Evolutionary conservation across 139 green algal species (phyloP), one percentile per base, ranked within the genome.

Genomic region (Zygnema circumcarinatum): DNA sequence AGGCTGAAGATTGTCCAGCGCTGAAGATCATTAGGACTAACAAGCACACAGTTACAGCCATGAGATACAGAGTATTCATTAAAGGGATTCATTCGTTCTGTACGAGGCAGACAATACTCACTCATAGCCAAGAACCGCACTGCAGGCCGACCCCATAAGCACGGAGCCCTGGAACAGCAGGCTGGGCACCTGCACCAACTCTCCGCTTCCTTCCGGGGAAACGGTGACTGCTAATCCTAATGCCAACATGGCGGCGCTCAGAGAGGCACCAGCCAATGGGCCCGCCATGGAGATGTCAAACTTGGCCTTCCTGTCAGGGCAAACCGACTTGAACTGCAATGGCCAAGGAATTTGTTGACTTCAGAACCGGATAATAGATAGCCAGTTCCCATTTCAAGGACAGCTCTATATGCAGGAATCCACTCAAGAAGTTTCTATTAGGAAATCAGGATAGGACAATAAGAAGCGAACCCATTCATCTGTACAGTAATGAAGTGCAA

Each of bases 251-350:
- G 76, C 78, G 1, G 86, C 35, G 31, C 76, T 87, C 53, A 89
- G 21, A 2, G 40, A 0, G 1, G 41, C 84, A 22, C 84, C 84
- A 16, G 84, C 84, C 1, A 89, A 68, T 1, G 84, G 84, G 16
- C 84, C 84, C n/a, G 84, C 78, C 47, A 89, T n/a, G 22, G 84
- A 76, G 40, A 89, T 56, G 53, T 89, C 84, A 54, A 89, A 89
- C 35, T 89, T 89, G 53, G 84, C 78, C 7, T 52, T 81, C 20
- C 84, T 76, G 76, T 89, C 84, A 29, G 84, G 84, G 33, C 78
- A 88, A 35, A 33, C 22, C 21, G 81, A 89, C 79, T 86, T 87
- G 53, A 89, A 83, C 84, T 89, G 79, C 35, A 84, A 2, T 7
- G 31, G 75, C 29, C 67, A 74, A 7, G 3, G 7, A 73, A 83